Evolutionary conservation across 768 basidiomycete species (phyloP), one percentile per base, ranked within the genome.

Genomic region (Podaxis mareebaensis): DNA sequence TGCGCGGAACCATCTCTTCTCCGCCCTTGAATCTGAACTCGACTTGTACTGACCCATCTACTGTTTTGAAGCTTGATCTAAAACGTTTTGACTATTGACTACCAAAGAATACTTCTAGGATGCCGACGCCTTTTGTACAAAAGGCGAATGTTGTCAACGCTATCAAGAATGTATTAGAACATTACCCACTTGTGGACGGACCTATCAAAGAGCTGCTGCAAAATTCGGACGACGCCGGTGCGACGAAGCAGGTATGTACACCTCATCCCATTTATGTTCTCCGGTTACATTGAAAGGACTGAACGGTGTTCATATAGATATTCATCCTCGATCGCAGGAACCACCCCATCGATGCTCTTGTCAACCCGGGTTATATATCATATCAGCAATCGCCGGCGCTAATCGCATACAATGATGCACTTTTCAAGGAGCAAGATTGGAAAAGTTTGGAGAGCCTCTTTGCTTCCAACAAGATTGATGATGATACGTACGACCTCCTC

Each of bases 191-290:
- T 49, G 78, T 78, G 4, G 71, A 78, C 30, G 79, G 79, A 0
- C 63, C 81, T 1, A 68, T 84, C 20, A 74, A 80, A 2, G 83
- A 84, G 58, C 36, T 82, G 0, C 30, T 82, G 1, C 80, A 81
- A 67, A 84, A 84, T 55, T 80, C 82, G 0, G 81, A 83, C 48
- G 83, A 84, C 66, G 81, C 82, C 0, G 68, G 73, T 13, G 83
- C 81, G 10, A 71, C 69, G 3, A 73, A 72, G 30, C 81, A 82
- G 72, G 81, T 79, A 30, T 2, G 75, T 63, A 2, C 11, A 2
- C 26, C 11, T 42, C 12, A 15, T 39, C 42, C 28, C n/a, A 1
- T 26, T 22, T 38, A 4, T 3, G 10, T 40, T 11, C 48, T 54
- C 6, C 38, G 1, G 5, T 28, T 8, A 24, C 8, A 10, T 17